Base-by-base conservation (phyloP, 2,329 filamentous ascomycete genomes). In the Byssochlamys sp. region DNA sequence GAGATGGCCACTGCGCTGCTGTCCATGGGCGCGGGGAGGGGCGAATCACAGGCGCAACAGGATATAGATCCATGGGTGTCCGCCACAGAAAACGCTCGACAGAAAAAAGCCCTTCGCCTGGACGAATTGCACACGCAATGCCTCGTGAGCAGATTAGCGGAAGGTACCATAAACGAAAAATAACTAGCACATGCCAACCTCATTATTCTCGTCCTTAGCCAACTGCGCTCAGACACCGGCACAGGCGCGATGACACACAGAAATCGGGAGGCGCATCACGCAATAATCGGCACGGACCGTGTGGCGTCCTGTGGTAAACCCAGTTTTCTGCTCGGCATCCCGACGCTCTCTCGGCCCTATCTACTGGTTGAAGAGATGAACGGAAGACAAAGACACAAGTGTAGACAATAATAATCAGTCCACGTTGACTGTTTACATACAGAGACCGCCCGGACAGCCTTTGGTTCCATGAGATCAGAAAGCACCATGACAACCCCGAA, bases 401-500 rank as follows among this genome's bases (percentile, higher is more conserved):
- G 19, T 14, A 45, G n/a, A 45, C 39, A 45, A 45, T 19, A 14
- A 45, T 19, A 14, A 45, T 45, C 39, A 45, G 28, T 45, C 53
- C 31, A 48, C 45, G 53, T 45, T 55, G n/a, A 31, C 45, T 55
- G 53, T 55, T 45, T 55, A 55, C 48, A 55, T 45, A 48, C 39
- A 45, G 39, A 45, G 39, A 45, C 39, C 39, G n/a, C n/a, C 53
- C 4, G 6, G 28, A 27, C 33, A 55, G 31, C 14, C 35, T n/a
- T 24, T 39, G 25, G 19, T 24, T 48, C n/a, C 39, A 9, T 45
- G 24, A 52, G 50, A 19, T 52, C 49, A 52, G 49, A 57, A 59
- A 55, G 55, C 55, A 35, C 33, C 33, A 55, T 53, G 31, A 28
- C 31, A 57, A 57, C 14, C 25, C 24, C 45, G 52, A 59, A 59